phyloP scores from a whole-genome alignment of 495 filamentous ascomycete genomes.

The Xylaria sp. region DNA sequence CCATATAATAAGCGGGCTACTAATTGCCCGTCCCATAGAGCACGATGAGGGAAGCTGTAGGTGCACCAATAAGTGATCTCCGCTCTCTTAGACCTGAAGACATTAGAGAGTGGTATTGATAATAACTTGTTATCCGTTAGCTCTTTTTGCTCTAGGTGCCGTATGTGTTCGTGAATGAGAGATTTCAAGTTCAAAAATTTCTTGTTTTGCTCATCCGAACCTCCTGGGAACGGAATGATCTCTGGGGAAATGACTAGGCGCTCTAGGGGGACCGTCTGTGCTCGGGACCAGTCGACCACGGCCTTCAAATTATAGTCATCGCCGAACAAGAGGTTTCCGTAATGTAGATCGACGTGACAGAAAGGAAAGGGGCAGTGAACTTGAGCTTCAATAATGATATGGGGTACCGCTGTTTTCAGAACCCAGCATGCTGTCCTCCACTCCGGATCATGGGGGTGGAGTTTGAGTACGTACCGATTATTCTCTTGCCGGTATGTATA shows the following conservation, averaged over 20 bases:
- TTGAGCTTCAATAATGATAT: not conserved
- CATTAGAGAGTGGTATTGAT: not conserved
- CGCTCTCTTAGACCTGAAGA: not conserved
- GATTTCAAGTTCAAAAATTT: not conserved
- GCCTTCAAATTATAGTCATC: slow-evolving; percentile 11
- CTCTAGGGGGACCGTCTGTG: not conserved
- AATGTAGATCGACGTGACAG: slow-evolving; percentile 11
- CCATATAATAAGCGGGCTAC: not conserved
- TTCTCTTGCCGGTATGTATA: not conserved
- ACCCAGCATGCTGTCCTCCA: not conserved
- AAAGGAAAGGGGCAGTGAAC: slow-evolving; percentile 3
- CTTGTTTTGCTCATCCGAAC: not conserved
- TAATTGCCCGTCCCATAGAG: not conserved
- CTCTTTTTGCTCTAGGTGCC: not conserved
- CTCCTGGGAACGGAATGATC: not conserved
- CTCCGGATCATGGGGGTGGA: not conserved
- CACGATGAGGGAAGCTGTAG: not conserved
- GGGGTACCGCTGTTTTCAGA: not conserved
- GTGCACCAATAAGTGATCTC: not conserved
- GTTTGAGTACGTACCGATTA: not conserved
- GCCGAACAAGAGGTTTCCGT: slow-evolving; percentile 6
- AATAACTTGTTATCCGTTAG: not conserved
- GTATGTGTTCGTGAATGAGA: not conserved
- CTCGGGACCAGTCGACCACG: not conserved
- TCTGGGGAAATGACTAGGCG: slow-evolving; percentile 1